These are phyloP conservation scores for Tanozyma kutaoensis DNA, from an alignment of 805 yeast species.

Conservation along the genomic window DNA sequence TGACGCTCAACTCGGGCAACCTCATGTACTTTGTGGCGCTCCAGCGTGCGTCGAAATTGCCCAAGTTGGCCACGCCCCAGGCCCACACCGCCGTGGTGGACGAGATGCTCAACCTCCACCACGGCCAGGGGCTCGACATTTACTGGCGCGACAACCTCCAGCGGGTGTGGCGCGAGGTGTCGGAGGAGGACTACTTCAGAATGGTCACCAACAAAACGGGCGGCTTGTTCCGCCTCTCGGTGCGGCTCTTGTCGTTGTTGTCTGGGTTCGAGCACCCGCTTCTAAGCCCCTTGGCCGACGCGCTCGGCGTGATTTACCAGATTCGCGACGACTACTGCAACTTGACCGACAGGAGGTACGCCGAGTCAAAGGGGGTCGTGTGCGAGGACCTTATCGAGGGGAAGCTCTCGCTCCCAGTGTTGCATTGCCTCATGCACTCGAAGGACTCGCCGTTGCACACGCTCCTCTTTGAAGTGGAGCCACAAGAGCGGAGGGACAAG, in stretches of 20 bases:
- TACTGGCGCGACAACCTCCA: conserved; percentile 62
- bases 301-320: conserved; percentile 77
- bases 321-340: conserved; percentile 77
- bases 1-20: conserved; percentile 73
- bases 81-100: conserved; percentile 38
- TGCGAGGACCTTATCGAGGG: conserved; percentile 84
- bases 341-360: conserved; percentile 33
- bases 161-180: conserved; percentile 8
- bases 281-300: conserved; percentile 51
- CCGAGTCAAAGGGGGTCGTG: conserved; percentile 58
- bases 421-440: conserved; percentile 29
- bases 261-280: conserved; percentile 4
- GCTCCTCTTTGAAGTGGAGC: not conserved
- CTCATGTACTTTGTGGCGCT: conserved; percentile 70
- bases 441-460: not conserved
- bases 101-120: conserved; percentile 69
- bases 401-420: conserved; percentile 74
- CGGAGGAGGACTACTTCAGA: conserved; percentile 37
- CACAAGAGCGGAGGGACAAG: not conserved
- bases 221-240: conserved; percentile 70
- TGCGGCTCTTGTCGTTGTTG: conserved; percentile 40
- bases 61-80: conserved; percentile 7
- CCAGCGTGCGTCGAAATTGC: conserved; percentile 21
- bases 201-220: conserved; percentile 88
- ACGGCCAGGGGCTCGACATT: conserved; percentile 84